Evolutionary conservation across 495 filamentous ascomycete species (phyloP), one percentile per base, ranked within the genome.

Genomic region (Acidomyces sp.): DNA sequence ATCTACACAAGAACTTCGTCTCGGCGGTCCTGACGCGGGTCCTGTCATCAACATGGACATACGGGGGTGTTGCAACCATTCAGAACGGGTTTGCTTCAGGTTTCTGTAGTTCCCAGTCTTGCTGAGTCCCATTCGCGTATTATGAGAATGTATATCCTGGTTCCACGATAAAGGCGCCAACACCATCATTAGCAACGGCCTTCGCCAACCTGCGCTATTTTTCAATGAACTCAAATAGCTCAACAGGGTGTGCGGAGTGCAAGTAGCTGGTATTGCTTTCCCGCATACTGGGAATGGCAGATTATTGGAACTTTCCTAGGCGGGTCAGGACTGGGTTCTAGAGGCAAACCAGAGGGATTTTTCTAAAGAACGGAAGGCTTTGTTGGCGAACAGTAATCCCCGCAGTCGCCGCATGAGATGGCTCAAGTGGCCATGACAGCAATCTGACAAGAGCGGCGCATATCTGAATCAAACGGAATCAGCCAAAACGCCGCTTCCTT

Each of bases 141-240:
- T 74, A 74, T 54, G 69, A 61, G 48, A 72, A 72, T 0, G 68
- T 70, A 48, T 73, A 75, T 0, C 70, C 69, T 6, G 71, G 71
- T 39, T 74, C 70, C 5, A 71, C 46, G 3, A 72, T 56, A 38
- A 74, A 72, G 7, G 26, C 26, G 13, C 13, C 26, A 28, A 28
- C 7, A 7, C 26, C 26, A 13, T 28, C 26, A 7, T 28, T 13
- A 13, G 13, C 26, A 28, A 28, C 7, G 7, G 26, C 26, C 7
- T 28, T 7, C 7, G 26, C 26, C 7, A 28, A 13, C 26, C 26
- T 7, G 26, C 13, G 7, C 26, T 13, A 13, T 7, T 13, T 7
- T 7, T 13, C 26, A 28, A 28, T 13, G 26, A 28, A 28, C 13
- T 28, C 26, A 13, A 13, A 28, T 13, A 28, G 7, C 7, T 7